Conservation (phyloP, 108 stramenopile species). For the Skeletonema grethae region DNA sequence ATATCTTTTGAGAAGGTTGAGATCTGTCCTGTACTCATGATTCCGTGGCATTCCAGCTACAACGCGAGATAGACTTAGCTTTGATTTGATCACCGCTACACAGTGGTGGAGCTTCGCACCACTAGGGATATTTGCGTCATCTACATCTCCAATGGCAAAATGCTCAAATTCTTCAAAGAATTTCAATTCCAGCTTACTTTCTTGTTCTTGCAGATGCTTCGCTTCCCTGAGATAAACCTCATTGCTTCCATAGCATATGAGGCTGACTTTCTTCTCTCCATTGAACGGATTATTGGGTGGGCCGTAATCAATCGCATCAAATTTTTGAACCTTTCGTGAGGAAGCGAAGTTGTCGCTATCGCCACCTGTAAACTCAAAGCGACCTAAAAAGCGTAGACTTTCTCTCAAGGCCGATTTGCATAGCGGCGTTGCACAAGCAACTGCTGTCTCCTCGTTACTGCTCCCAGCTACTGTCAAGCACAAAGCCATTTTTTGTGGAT, state of each 20-base stretch:
- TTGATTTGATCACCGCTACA: constrained; percentile 62
- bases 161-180: constrained; percentile 63
- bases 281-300: constrained; percentile 27
- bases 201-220: constrained; percentile 22
- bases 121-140: constrained; percentile 29
- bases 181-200: constrained; percentile 31
- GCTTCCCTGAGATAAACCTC: constrained; percentile 44
- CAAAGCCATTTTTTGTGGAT: constrained; percentile 69
- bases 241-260: constrained; percentile 62
- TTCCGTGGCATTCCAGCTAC: constrained; percentile 67
- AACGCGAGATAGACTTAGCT: constrained; percentile 58
- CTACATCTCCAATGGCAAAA: constrained; percentile 38
- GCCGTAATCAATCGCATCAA: constrained; percentile 77
- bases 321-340: constrained; percentile 46
- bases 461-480: constrained; percentile 52
- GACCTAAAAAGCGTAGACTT: constrained; percentile 68
- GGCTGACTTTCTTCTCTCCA: constrained; percentile 56
- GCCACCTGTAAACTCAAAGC: constrained; percentile 72
- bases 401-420: constrained; percentile 55
- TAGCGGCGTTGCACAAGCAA: constrained; percentile 68
- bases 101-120: constrained; percentile 46
- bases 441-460: constrained; percentile 33
- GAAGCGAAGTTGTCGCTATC: constrained; percentile 26
- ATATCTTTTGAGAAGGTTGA: constrained; percentile 53
- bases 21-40: constrained; percentile 52